A percentile compares a stretch with the other conserved stretches of the same genome.
These are phyloP conservation scores for Mortierella antarctica DNA, from an alignment of 192 early-diverging fungal genomes.

Conservation along the genomic window DNA sequence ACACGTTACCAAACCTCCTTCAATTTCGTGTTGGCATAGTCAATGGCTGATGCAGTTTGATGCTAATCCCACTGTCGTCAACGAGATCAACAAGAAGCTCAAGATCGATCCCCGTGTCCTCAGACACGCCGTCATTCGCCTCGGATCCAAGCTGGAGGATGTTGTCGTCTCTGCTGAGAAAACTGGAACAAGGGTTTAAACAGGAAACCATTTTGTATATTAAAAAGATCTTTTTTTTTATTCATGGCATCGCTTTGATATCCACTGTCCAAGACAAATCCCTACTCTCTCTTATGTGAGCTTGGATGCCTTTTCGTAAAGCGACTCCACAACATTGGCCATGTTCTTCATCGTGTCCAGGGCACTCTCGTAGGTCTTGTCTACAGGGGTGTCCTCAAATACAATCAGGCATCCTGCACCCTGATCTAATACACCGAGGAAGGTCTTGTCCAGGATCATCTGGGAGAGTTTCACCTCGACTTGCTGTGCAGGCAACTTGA, in stretches of 20 bases:
- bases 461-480: slow-evolving; percentile 98
- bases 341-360: slow-evolving; percentile 98
- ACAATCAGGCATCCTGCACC: slow-evolving; percentile 95
- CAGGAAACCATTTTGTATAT: too few relatives aligned
- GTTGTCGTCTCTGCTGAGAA: slow-evolving; percentile 64
- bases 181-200: slow-evolving; percentile 50
- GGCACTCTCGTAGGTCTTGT: slow-evolving; percentile 93
- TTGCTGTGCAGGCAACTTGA: slow-evolving; percentile 91
- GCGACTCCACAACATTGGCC: slow-evolving; percentile 92
- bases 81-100: slow-evolving; percentile 71
- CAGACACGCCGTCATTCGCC: slow-evolving; percentile 76
- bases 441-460: slow-evolving; percentile 99
- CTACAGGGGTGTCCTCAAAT: slow-evolving; percentile 89
- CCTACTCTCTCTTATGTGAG: slow-evolving; percentile 7
- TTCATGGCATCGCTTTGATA: not conserved
- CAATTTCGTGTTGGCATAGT: slow-evolving; percentile 32
- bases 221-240: too few relatives aligned
- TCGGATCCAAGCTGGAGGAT: slow-evolving; percentile 72
- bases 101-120: slow-evolving; percentile 78
- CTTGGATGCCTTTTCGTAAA: slow-evolving; percentile 88
- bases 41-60: slow-evolving; percentile 87
- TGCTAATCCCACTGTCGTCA: slow-evolving; percentile 71
- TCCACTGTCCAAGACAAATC: not conserved
- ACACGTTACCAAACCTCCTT: not conserved
- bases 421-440: slow-evolving; percentile 97